These are phyloP conservation scores for Trichophaea hybrida DNA, from an alignment of 2,329 filamentous ascomycete species.

Conservation along the genomic window DNA sequence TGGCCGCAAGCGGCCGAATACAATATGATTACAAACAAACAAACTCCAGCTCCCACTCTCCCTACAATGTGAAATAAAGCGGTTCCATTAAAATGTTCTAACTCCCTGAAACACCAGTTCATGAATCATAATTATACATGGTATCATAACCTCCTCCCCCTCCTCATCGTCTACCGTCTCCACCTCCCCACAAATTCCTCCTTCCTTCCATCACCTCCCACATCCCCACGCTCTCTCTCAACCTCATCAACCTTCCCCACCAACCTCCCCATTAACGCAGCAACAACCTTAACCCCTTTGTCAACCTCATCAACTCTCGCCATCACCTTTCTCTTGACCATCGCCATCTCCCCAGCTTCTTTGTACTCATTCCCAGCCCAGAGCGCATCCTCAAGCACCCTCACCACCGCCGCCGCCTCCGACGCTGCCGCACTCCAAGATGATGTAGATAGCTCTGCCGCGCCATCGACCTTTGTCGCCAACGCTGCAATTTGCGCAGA, in stretches of 20 bases:
- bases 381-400: slow-evolving; percentile 1
- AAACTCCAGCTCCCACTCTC: no score
- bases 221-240: slow-evolving; percentile 15
- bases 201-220: slow-evolving; percentile 15
- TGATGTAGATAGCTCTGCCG: slow-evolving; percentile 3
- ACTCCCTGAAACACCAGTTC: no score
- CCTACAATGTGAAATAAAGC: no score
- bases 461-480: slow-evolving; percentile 10
- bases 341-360: slow-evolving; percentile 4
- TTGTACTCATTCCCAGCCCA: slow-evolving; percentile 11
- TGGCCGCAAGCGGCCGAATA: no score
- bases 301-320: slow-evolving; percentile 13
- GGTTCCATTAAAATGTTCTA: no score
- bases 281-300: slow-evolving; percentile 9
- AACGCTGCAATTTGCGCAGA: slow-evolving; percentile 3
- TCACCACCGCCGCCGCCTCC: slow-evolving; percentile 2
- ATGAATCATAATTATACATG: no score
- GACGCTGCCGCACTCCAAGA: not conserved
- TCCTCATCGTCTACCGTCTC: slow-evolving; percentile 18
- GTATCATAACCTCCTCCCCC: not conserved
- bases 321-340: slow-evolving; percentile 12
- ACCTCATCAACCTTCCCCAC: slow-evolving; percentile 15
- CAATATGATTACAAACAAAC: no score
- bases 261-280: slow-evolving; percentile 15
- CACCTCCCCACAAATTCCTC: slow-evolving; percentile 20